These are phyloP conservation scores for Phytophthora ramorum DNA, from an alignment of 352 stramenopile species.

Conservation along the genomic window DNA sequence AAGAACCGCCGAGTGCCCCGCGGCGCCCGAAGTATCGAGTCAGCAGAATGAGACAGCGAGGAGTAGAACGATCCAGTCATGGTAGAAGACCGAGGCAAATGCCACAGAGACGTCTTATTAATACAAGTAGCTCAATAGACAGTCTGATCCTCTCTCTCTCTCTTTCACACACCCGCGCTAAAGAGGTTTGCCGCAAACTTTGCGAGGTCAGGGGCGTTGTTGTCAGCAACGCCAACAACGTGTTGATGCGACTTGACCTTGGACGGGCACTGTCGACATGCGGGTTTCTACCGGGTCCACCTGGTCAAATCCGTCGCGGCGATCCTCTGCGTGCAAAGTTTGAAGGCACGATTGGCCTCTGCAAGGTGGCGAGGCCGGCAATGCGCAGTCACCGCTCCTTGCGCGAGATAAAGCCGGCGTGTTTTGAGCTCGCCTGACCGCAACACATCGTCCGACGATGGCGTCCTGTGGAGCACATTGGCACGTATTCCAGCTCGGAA, in stretches of 20 bases:
- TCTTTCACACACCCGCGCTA: too few relatives aligned
- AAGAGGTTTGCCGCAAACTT: too few relatives aligned
- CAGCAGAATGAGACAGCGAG: too few relatives aligned
- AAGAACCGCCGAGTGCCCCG: too few relatives aligned
- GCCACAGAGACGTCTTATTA: too few relatives aligned
- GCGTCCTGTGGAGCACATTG: constrained; percentile 3
- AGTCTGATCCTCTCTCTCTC: too few relatives aligned
- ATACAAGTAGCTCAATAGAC: too few relatives aligned
- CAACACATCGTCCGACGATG: constrained; percentile 25
- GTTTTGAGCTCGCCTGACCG: constrained; percentile 27
- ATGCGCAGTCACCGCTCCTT: constrained; percentile 13
- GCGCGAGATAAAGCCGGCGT: constrained; percentile 24
- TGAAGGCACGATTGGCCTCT: constrained; percentile 27
- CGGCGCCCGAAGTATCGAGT: too few relatives aligned
- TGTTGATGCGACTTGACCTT: not conserved
- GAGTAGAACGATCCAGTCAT: too few relatives aligned
- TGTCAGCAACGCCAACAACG: too few relatives aligned
- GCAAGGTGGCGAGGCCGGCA: constrained; percentile 8
- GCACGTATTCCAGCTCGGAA: not conserved
- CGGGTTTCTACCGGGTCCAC: constrained; percentile 10
- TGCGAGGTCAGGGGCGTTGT: not conserved
- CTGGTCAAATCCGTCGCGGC: constrained; percentile 22
- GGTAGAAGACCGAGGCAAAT: too few relatives aligned
- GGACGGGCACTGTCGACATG: not conserved
- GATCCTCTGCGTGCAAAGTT: constrained; percentile 23